Evolutionary conservation across 345 rosid species (phyloP).

Genomic region (Gossypium bickii): DNA sequence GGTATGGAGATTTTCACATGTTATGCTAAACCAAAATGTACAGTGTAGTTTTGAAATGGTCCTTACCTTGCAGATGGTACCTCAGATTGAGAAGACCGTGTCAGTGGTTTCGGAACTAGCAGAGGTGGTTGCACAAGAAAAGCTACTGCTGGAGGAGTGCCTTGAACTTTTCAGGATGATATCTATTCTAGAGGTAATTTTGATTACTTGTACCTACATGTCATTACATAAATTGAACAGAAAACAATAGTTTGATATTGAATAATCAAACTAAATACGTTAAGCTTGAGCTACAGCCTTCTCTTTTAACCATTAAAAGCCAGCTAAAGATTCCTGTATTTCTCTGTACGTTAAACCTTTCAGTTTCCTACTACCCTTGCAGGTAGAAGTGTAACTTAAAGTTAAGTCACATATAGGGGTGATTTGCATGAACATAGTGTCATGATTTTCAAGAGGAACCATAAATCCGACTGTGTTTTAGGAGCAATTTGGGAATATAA

Average conservation of each 20-base stretch:
- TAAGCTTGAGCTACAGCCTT: too few species aligned
- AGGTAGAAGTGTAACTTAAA: too few species aligned
- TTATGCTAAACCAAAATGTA: background rate
- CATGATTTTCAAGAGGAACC: too few species aligned
- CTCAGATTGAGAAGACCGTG: constrained; percentile 38
- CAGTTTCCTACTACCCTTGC: too few species aligned
- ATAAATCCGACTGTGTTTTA: background rate
- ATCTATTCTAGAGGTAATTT: constrained; percentile 49
- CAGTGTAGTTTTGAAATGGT: background rate
- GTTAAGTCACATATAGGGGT: too few species aligned
- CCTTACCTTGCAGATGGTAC: constrained; percentile 2
- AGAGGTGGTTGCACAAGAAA: constrained; percentile 55
- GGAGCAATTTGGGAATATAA: too few species aligned
- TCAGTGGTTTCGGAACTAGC: constrained; percentile 44
- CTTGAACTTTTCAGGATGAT: constrained; percentile 46
- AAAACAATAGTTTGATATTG: background rate
- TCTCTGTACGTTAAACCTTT: too few species aligned
- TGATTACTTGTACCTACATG: background rate
- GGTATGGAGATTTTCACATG: constrained; percentile 31
- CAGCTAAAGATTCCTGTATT: too few species aligned
- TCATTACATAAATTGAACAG: background rate
- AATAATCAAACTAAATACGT: background rate
- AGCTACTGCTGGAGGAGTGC: constrained; percentile 53
- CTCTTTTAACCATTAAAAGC: too few species aligned
- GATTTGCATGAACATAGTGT: background rate